These are phyloP conservation scores for Sarocladium oryzae DNA, from an alignment of 2,329 filamentous ascomycete genomes.

Conservation along the genomic window DNA sequence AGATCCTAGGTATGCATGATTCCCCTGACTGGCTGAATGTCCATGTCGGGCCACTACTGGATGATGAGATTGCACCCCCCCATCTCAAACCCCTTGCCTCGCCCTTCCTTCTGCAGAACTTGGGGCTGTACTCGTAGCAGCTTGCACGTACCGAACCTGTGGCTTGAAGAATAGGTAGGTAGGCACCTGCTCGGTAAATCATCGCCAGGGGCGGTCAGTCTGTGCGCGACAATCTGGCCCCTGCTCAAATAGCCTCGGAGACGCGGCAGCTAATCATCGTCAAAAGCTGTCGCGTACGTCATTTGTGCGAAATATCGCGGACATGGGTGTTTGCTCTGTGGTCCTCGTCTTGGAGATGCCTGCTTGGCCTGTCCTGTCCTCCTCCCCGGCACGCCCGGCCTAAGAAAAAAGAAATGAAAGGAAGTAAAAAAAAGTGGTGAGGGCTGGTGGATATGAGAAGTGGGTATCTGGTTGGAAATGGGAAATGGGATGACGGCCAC, in stretches of 20 bases:
- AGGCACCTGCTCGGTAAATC: no score
- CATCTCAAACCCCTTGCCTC: not conserved
- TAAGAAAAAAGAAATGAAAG: no score
- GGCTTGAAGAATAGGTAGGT: not conserved
- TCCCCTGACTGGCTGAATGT: not conserved
- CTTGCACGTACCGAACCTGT: not conserved
- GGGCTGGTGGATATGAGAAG: not conserved
- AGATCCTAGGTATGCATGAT: not conserved
- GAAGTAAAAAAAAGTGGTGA: no score
- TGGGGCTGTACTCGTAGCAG: no score
- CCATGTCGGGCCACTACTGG: not conserved
- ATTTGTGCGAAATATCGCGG: not conserved
- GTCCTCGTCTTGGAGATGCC: not conserved
- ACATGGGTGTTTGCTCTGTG: not conserved
- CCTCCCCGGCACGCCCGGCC: not conserved
- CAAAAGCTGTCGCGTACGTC: not conserved
- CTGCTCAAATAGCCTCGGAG: slow-evolving; percentile 4
- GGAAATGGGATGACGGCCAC: not conserved
- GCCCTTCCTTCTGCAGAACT: not conserved
- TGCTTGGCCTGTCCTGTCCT: no score
- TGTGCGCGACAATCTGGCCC: not conserved
- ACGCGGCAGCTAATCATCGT: slow-evolving; percentile 2
- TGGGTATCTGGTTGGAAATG: not conserved
- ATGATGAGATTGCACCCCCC: no score
- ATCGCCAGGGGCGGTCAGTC: not conserved